Base-by-base conservation (phyloP, 768 basidiomycete genomes). In the Royoungia palumana region DNA sequence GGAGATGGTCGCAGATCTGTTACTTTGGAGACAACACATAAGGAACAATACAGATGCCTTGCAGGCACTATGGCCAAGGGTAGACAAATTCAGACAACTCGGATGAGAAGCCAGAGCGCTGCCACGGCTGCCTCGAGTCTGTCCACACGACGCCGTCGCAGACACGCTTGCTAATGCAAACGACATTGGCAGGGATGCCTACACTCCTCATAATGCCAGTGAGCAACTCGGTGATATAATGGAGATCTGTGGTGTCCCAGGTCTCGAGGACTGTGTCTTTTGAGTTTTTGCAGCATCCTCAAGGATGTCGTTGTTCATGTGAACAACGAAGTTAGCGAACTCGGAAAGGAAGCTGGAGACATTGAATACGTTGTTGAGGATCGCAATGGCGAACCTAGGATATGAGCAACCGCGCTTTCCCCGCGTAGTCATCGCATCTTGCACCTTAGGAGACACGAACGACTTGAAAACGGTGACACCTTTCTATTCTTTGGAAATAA, bases 11-110 rank as follows among this genome's bases (percentile, higher is more conserved):
- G 2, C 48, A 40, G 0, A 62, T 42, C 4, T 63, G 66, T 4
- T 57, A 21, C 3, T 57, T 28, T 3, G 73, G 3, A 66, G 47
- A 19, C 53, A 34, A 6, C 68, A 54, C 30, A 73, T 56, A 41
- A 78, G 60, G 41, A 69, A 78, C 2, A 73, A 35, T 55, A 79
- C 72, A 59, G 80, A 81, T 2, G 32, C 11, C 46, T 82, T 81
- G 63, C 81, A 82, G 0, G 60, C 55, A 12, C 32, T 38, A 13
- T 37, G 5, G 1, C 55, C 59, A 3, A 44, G 40, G 30, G 44
- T n/a, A 21, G 44, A 45, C 16, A 24, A 45, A 16, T 49, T 47
- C 7, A 72, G 35, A 49, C 49, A 3, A 73, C 62, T 28, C 66
- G 62, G 20, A 71, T 49, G 19, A 69, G 39, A 10, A 72, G 59